Evolutionary conservation across 352 stramenopile genomes (phyloP), one percentile per base, ranked within the genome.

Genomic region (Phytophthora vignae): DNA sequence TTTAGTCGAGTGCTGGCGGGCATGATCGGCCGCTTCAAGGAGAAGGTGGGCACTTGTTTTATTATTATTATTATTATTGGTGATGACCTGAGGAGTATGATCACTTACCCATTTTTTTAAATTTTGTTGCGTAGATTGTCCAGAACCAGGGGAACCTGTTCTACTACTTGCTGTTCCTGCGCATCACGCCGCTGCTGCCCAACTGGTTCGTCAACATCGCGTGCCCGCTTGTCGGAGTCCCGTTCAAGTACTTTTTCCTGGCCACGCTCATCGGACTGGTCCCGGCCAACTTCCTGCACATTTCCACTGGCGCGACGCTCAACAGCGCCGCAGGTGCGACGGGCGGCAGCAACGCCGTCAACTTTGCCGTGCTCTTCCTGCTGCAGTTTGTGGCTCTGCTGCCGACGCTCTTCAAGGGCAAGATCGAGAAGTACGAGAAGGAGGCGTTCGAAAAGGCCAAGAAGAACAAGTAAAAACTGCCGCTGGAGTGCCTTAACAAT

Each of bases 161-260:
- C 53, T 97, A 95, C 76, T 97, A 97, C 71, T 63, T 97, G 66
- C 74, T 97, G n/a, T 97, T 97, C 67, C 77, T 97, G 46, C 83
- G 90, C 21, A 92, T 97, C 67, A 97, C 90, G 25, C 90, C 90
- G 22, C 58, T 97, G 44, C 67, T 97, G 59, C 90, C 90, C 15
- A 97, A 97, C 76, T 97, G 90, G 90, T 96, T 96, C 56, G 88
- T 97, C 64, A 97, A 97, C 66, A 92, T 97, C 42, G 89, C 89
- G 27, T 95, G 85, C 38, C 90, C 90, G 38, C 77, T 97, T 1
- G 90, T 97, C 0, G 88, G 85, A 48, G 88, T 97, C 48, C 80
- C 86, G 54, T 94, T 96, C 74, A 88, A 88, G 64, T 90, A 93
- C 53, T 97, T 97, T 56, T 93, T 94, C 71, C 60, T 93, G 38